phyloP scores from a whole-genome alignment of 805 yeast genomes.

The Candida ortonii region DNA sequence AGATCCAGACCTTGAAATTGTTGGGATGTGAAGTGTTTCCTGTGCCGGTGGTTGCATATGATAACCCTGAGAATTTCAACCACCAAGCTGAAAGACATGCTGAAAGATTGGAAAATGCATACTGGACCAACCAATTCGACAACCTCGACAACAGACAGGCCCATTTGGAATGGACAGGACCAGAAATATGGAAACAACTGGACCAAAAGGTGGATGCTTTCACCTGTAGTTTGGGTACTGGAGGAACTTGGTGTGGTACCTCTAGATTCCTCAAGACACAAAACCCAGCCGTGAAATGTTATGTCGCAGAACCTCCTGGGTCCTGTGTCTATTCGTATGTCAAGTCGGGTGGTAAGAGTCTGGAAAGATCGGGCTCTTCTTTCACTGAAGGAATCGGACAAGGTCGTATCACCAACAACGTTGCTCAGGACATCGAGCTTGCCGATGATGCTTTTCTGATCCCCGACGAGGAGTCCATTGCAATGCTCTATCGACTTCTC shows the following conservation, averaged over 20 bases:
- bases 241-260: slow-evolving; percentile 87
- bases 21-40: slow-evolving; percentile 87
- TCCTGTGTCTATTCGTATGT: slow-evolving; percentile 79
- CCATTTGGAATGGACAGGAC: slow-evolving; percentile 87
- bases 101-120: slow-evolving; percentile 69
- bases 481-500: slow-evolving; percentile 76
- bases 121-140: slow-evolving; percentile 93
- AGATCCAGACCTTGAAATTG: slow-evolving; percentile 68
- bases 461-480: slow-evolving; percentile 76
- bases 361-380: slow-evolving; percentile 75
- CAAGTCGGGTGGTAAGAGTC: slow-evolving; percentile 61
- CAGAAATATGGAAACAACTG: slow-evolving; percentile 86
- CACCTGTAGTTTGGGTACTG: slow-evolving; percentile 91
- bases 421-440: slow-evolving; percentile 65
- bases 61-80: slow-evolving; percentile 81
- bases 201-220: slow-evolving; percentile 77
- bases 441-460: slow-evolving; percentile 80
- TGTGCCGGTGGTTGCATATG: slow-evolving; percentile 82
- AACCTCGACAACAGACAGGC: slow-evolving; percentile 85
- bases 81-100: slow-evolving; percentile 87
- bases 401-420: slow-evolving; percentile 84
- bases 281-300: slow-evolving; percentile 57
- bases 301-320: slow-evolving; percentile 93
- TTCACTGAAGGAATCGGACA: slow-evolving; percentile 97
- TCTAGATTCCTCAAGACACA: slow-evolving; percentile 76